phyloP scores from a whole-genome alignment of 2,329 filamentous ascomycete genomes.

The Cladophialophora bantiana region DNA sequence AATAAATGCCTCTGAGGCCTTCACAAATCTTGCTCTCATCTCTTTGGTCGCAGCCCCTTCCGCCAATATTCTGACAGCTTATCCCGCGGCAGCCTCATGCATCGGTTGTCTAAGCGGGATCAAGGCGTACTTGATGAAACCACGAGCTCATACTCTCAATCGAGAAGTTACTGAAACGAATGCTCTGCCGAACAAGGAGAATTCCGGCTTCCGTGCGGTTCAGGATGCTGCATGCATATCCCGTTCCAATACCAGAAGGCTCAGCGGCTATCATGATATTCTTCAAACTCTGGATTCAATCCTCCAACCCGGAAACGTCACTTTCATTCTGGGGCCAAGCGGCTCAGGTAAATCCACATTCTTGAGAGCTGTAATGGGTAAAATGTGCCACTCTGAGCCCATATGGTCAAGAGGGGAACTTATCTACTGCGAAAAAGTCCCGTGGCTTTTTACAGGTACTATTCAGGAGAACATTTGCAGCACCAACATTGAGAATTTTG shows the following conservation, averaged over 20 bases:
- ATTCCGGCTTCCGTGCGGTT: background rate
- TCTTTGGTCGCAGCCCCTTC: conserved; percentile 41
- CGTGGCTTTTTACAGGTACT: conserved; percentile 32
- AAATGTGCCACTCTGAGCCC: conserved; percentile 9
- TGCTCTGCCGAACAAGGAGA: background rate
- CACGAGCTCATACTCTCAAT: background rate
- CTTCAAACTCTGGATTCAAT: conserved; percentile 29
- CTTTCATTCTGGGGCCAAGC: conserved; percentile 38
- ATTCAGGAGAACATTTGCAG: conserved; percentile 40
- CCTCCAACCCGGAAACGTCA: conserved; percentile 29
- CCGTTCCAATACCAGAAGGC: background rate
- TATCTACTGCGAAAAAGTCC: conserved; percentile 24
- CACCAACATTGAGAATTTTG: background rate
- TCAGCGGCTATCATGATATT: background rate
- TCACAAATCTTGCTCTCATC: conserved; percentile 43
- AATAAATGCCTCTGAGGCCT: conserved; percentile 40
- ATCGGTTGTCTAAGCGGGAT: conserved; percentile 11
- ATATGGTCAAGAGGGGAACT: conserved; percentile 6
- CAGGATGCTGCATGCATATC: background rate
- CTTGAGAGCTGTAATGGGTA: conserved; percentile 30
- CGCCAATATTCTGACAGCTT: conserved; percentile 38
- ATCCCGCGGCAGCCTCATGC: conserved; percentile 9
- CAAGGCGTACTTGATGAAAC: background rate
- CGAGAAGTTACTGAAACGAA: background rate
- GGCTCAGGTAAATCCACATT: conserved; percentile 37